Conservation (phyloP, 164 flowering plant genomes). For the Vitis cinerea region DNA sequence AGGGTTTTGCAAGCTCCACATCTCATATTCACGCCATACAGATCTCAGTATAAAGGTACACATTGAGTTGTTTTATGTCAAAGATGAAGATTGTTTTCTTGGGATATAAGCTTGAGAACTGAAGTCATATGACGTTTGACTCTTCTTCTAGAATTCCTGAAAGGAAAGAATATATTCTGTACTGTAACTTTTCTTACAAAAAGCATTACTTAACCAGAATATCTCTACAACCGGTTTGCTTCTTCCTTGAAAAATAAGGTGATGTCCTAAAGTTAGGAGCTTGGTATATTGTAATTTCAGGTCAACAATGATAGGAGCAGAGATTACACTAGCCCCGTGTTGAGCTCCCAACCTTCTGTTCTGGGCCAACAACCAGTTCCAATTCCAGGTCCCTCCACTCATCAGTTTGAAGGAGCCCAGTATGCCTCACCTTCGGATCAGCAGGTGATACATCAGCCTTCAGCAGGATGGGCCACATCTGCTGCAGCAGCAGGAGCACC, state of each 20-base stretch:
- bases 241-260: too few species aligned
- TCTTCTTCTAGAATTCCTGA: not conserved
- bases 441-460: conserved; percentile 24
- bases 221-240: too few species aligned
- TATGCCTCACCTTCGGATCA: conserved; percentile 36
- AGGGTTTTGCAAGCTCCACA: conserved; percentile 94
- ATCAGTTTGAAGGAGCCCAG: conserved; percentile 42
- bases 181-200: too few species aligned
- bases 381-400: conserved; percentile 33
- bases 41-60: conserved; percentile 90
- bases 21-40: conserved; percentile 91
- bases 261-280: too few species aligned
- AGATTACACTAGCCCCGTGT: conserved; percentile 68
- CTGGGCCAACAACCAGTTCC: conserved; percentile 70
- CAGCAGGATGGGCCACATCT: conserved; percentile 46
- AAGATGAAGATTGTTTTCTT: not conserved
- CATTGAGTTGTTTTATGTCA: not conserved
- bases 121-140: too few species aligned
- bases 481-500: conserved; percentile 11
- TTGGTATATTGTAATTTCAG: conserved; percentile 33
- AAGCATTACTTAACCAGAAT: too few species aligned
- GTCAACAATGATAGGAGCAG: conserved; percentile 88
- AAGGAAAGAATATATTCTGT: not conserved
- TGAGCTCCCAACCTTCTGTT: conserved; percentile 57
- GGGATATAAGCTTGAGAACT: too few species aligned